These are phyloP conservation scores for Dalbergia cochinchinensis DNA, from an alignment of 306 rosid genomes.

Conservation along the genomic window DNA sequence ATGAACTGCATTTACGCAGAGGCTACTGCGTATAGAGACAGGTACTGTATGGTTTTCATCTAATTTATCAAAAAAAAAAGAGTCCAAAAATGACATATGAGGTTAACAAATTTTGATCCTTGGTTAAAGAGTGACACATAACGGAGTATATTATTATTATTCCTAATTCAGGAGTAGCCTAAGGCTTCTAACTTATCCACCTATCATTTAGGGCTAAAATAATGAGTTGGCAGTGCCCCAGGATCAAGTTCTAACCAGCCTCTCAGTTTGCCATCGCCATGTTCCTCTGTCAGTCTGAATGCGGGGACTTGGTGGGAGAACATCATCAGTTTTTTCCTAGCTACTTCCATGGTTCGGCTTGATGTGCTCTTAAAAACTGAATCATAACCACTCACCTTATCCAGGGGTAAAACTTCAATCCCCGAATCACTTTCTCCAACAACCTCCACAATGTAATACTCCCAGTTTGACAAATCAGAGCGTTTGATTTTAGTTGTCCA, in stretches of 20 bases:
- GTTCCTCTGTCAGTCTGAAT: conserved; percentile 69
- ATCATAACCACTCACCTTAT: conserved; percentile 60
- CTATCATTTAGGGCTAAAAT: conserved; percentile 25
- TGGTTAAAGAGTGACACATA: conserved; percentile 32
- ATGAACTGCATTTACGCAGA: conserved; percentile 27
- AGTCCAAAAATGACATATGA: conserved; percentile 34
- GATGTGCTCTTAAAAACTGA: conserved; percentile 67
- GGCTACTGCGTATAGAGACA: conserved; percentile 13
- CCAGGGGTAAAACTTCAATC: conserved; percentile 60
- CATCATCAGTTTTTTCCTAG: conserved; percentile 58
- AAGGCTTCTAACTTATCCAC: conserved; percentile 30
- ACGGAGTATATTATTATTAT: conserved; percentile 17
- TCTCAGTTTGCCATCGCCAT: conserved; percentile 63
- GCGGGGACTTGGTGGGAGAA: conserved; percentile 90
- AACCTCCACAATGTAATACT: conserved; percentile 80
- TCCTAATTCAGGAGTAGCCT: conserved; percentile 11
- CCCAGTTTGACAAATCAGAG: conserved; percentile 60
- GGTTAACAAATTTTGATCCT: conserved; percentile 33
- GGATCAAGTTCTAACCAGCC: conserved; percentile 93
- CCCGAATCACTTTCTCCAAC: conserved; percentile 43
- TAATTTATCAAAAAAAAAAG: conserved; percentile 23
- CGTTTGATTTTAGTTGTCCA: conserved; percentile 67
- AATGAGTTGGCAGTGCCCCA: conserved; percentile 68
- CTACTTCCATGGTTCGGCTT: conserved; percentile 48
- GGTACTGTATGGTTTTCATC: conserved; percentile 28